Percentiles rank a stretch among this genome's conserved stretches.
phyloP scores from a whole-genome alignment of 768 basidiomycete genomes.

The Boletus insuetus region DNA sequence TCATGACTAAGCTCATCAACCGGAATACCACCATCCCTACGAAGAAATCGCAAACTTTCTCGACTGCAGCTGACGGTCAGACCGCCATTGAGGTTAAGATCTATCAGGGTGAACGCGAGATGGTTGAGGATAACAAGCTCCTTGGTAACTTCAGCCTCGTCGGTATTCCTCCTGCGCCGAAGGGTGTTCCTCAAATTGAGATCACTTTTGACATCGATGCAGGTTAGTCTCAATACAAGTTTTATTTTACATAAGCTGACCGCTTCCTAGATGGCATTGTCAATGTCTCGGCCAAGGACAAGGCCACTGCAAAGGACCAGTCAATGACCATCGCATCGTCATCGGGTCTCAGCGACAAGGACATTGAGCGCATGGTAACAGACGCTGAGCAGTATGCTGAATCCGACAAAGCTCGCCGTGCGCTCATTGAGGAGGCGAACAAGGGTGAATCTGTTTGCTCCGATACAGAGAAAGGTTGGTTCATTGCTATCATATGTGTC shows the following conservation, averaged over 20 bases:
- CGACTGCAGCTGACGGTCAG: conserved; percentile 97
- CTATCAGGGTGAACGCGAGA: conserved; percentile 98
- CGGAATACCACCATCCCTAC: conserved; percentile 99
- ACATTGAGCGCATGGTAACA: conserved; percentile 95
- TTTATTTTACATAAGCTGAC: neutral
- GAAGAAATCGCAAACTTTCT: conserved; percentile 99
- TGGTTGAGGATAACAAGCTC: conserved; percentile 97
- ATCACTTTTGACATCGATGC: conserved; percentile 98
- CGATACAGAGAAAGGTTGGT: conserved; percentile 92
- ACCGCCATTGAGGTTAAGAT: conserved; percentile 99
- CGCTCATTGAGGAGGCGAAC: conserved; percentile 94
- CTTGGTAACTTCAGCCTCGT: conserved; percentile 99
- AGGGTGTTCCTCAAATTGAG: conserved; percentile 75
- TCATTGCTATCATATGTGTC: neutral
- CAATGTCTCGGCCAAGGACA: conserved; percentile 94
- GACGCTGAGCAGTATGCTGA: conserved; percentile 95
- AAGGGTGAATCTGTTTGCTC: conserved; percentile 91
- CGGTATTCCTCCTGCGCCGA: conserved; percentile 85
- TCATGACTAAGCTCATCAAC: conserved; percentile 98
- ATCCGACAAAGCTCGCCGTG: conserved; percentile 82
- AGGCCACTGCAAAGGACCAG: conserved; percentile 87
- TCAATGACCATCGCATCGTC: conserved; percentile 98
- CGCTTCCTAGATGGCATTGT: conserved; percentile 78
- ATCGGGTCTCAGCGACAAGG: conserved; percentile 92
- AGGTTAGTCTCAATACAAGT: conserved; percentile 41